Conservation (phyloP, 345 rosid species). For the Stellera chamaejasme region DNA sequence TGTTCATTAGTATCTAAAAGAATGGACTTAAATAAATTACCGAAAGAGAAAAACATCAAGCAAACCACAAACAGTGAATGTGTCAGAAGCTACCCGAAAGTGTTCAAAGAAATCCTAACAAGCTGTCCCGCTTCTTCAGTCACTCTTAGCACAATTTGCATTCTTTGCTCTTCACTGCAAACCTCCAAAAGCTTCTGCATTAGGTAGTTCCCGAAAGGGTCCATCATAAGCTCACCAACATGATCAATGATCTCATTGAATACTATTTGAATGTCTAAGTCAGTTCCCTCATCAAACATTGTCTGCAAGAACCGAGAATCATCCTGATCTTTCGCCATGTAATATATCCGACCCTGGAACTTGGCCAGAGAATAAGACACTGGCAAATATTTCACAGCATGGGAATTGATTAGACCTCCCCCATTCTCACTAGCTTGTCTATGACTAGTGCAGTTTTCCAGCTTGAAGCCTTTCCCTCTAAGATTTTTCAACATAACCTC, state of each 20-base stretch:
- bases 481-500: conserved; percentile 17
- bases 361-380: conserved; percentile 26
- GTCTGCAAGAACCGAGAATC: conserved; percentile 47
- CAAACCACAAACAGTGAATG: not conserved
- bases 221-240: conserved; percentile 37
- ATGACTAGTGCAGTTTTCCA: conserved; percentile 9
- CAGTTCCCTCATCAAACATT: conserved; percentile 39
- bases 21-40: not conserved
- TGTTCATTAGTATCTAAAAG: conserved; percentile 4
- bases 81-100: conserved; percentile 37
- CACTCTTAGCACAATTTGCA: conserved; percentile 26
- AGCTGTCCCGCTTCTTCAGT: conserved; percentile 35
- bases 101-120: conserved; percentile 37
- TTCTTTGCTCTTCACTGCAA: conserved; percentile 39
- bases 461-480: conserved; percentile 17
- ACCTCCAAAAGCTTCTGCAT: conserved; percentile 44
- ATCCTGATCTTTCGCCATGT: conserved; percentile 50
- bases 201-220: conserved; percentile 59
- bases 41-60: not conserved
- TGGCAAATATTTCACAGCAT: conserved; percentile 16
- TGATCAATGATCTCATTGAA: conserved; percentile 30
- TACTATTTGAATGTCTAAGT: conserved; percentile 21
- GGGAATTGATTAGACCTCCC: conserved; percentile 7
- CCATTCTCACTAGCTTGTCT: conserved; percentile 17
- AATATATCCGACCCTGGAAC: conserved; percentile 30